A percentile compares a stretch with the other conserved stretches of the same genome.
phyloP scores from a whole-genome alignment of 2,329 filamentous ascomycete genomes.

The Capronia epimyces region DNA sequence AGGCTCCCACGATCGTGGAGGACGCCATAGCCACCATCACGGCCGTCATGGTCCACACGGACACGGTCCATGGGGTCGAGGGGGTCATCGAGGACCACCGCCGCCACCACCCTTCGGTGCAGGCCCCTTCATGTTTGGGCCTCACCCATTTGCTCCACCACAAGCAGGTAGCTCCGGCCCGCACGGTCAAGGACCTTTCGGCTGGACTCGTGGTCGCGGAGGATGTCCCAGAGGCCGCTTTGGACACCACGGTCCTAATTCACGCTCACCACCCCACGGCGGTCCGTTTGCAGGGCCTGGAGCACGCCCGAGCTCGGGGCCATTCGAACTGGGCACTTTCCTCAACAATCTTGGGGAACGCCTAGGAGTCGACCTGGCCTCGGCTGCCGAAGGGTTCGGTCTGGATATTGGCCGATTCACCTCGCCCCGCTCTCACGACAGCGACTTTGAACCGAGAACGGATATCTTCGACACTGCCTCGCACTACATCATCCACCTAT shows the following conservation, averaged over 20 bases:
- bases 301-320: constrained; percentile 1
- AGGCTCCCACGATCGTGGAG: constrained; percentile 16
- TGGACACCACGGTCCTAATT: constrained; percentile 20
- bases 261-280: constrained; percentile 25
- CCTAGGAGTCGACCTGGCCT: constrained; percentile 31
- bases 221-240: constrained; percentile 4
- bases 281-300: constrained; percentile 13
- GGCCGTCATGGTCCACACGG: not conserved
- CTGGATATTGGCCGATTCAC: constrained; percentile 19
- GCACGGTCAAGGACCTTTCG: not conserved
- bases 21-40: not conserved
- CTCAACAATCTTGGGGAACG: constrained; percentile 31
- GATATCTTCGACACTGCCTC: constrained; percentile 68
- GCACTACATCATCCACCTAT: constrained; percentile 64
- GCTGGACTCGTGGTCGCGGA: constrained; percentile 5
- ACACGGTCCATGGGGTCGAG: constrained; percentile 7
- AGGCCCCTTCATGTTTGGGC: constrained; percentile 21
- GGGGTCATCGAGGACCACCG: constrained; percentile 4
- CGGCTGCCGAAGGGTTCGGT: constrained; percentile 28
- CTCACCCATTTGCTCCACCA: constrained; percentile 3
- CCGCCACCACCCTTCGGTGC: constrained; percentile 7
- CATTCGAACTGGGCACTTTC: constrained; percentile 29
- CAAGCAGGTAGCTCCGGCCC: not conserved
- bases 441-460: constrained; percentile 37
- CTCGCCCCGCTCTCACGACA: constrained; percentile 18